These are phyloP conservation scores for Harringtonia lauricola DNA, from an alignment of 2,329 filamentous ascomycete species.

Conservation along the genomic window DNA sequence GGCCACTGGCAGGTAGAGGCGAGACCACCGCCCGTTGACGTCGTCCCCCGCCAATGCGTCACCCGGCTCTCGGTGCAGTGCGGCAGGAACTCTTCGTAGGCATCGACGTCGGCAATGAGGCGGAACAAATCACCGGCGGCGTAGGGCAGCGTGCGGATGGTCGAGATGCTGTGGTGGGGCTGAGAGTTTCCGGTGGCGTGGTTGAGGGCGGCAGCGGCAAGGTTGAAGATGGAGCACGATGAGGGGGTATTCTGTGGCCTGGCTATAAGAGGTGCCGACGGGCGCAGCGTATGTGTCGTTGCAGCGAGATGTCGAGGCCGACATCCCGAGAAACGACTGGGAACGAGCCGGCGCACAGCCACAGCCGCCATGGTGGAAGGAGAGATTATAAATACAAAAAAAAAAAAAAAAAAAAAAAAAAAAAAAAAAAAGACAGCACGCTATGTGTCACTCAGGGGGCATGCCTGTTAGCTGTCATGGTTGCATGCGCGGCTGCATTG, in stretches of 20 bases:
- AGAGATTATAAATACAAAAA: background rate
- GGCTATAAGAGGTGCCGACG: background rate
- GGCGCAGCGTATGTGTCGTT: too few species aligned
- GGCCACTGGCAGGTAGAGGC: conserved; percentile 53
- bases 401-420: too few species aligned
- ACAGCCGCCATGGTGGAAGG: too few species aligned
- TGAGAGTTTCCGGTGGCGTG: too few species aligned
- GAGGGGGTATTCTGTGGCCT: background rate
- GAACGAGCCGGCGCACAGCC: background rate
- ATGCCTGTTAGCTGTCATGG: too few species aligned
- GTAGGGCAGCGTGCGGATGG: conserved; percentile 69
- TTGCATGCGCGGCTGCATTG: too few species aligned
- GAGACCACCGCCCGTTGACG: too few species aligned
- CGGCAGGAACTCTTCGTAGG: conserved; percentile 80
- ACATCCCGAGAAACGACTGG: too few species aligned
- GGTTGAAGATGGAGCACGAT: conserved; percentile 19
- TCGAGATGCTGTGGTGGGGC: conserved; percentile 53
- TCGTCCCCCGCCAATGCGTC: conserved; percentile 50
- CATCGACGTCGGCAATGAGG: conserved; percentile 79
- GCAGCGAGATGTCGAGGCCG: too few species aligned
- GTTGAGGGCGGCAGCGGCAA: conserved; percentile 11
- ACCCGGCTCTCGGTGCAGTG: conserved; percentile 74
- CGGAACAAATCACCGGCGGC: conserved; percentile 59
- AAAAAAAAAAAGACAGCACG: too few species aligned
- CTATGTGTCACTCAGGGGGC: too few species aligned